These are phyloP conservation scores for Leccinum longicurvipes DNA, from an alignment of 768 basidiomycete genomes.

Conservation along the genomic window DNA sequence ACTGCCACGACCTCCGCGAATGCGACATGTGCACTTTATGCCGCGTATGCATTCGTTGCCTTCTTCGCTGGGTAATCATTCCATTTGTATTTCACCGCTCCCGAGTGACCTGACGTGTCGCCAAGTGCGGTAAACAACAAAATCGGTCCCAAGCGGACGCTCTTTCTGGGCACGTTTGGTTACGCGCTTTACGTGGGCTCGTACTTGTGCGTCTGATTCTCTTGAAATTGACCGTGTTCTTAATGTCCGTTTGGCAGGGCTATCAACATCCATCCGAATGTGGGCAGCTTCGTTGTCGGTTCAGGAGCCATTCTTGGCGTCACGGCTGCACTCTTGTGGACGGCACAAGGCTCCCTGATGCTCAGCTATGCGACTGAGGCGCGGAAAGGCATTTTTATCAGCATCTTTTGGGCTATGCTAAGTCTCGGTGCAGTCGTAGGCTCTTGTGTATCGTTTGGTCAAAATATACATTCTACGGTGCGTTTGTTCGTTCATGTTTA, in stretches of 20 bases:
- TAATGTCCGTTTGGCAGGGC: slow-evolving; percentile 38
- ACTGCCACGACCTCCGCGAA: slow-evolving; percentile 65
- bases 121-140: slow-evolving; percentile 73
- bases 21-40: slow-evolving; percentile 65
- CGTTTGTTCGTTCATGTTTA: slow-evolving; percentile 14
- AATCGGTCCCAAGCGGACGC: slow-evolving; percentile 66
- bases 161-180: slow-evolving; percentile 67
- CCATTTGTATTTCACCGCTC: not conserved
- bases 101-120: not conserved
- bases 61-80: slow-evolving; percentile 62
- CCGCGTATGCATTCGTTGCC: slow-evolving; percentile 52
- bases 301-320: slow-evolving; percentile 70
- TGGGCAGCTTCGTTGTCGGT: slow-evolving; percentile 60
- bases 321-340: slow-evolving; percentile 69
- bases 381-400: slow-evolving; percentile 72
- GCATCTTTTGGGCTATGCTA: slow-evolving; percentile 79
- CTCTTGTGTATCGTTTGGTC: slow-evolving; percentile 65
- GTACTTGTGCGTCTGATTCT: slow-evolving; percentile 49
- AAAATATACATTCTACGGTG: slow-evolving; percentile 64
- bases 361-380: slow-evolving; percentile 74
- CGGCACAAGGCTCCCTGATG: slow-evolving; percentile 76
- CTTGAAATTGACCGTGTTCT: not conserved
- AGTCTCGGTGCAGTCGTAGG: slow-evolving; percentile 80
- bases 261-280: slow-evolving; percentile 63
- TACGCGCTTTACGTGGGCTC: slow-evolving; percentile 74